These are phyloP conservation scores for Echeveria elegans DNA, from an alignment of 164 flowering plant genomes.

Conservation along the genomic window DNA sequence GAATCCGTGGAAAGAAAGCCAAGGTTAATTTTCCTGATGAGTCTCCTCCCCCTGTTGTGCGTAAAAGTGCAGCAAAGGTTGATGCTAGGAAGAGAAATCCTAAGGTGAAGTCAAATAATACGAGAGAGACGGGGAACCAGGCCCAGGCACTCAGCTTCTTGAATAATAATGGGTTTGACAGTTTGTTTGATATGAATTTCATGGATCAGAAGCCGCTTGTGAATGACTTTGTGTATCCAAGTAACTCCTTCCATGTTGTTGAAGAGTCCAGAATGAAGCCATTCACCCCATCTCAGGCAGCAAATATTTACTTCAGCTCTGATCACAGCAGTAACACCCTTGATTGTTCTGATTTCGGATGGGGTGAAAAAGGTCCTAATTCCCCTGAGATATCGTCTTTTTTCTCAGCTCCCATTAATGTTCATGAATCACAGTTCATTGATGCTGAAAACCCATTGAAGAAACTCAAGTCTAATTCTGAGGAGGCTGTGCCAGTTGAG, in stretches of 20 bases:
- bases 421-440: slow-evolving; percentile 33
- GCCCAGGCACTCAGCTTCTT: slow-evolving; percentile 22
- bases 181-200: slow-evolving; percentile 24
- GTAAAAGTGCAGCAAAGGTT: slow-evolving; percentile 29
- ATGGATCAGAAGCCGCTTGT: slow-evolving; percentile 51
- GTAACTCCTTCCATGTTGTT: slow-evolving; percentile 15
- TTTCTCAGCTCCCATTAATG: slow-evolving; percentile 26
- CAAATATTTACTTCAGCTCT: slow-evolving; percentile 35
- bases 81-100: slow-evolving; percentile 25
- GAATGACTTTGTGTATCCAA: slow-evolving; percentile 23
- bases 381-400: slow-evolving; percentile 67
- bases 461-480: slow-evolving; percentile 43
- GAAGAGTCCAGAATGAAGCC: slow-evolving; percentile 25
- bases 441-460: slow-evolving; percentile 46
- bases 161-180: slow-evolving; percentile 25
- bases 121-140: slow-evolving; percentile 23
- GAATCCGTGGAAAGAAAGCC: slow-evolving; percentile 95
- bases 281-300: slow-evolving; percentile 22
- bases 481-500: slow-evolving; percentile 19
- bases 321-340: slow-evolving; percentile 77
- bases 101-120: slow-evolving; percentile 17
- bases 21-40: slow-evolving; percentile 94
- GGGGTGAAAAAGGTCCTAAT: slow-evolving; percentile 48
- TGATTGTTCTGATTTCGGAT: slow-evolving; percentile 58
- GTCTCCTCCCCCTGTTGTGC: slow-evolving; percentile 17